These are phyloP conservation scores for Trichoderma citrinoviride DNA, from an alignment of 2,329 filamentous ascomycete genomes.

Conservation along the genomic window DNA sequence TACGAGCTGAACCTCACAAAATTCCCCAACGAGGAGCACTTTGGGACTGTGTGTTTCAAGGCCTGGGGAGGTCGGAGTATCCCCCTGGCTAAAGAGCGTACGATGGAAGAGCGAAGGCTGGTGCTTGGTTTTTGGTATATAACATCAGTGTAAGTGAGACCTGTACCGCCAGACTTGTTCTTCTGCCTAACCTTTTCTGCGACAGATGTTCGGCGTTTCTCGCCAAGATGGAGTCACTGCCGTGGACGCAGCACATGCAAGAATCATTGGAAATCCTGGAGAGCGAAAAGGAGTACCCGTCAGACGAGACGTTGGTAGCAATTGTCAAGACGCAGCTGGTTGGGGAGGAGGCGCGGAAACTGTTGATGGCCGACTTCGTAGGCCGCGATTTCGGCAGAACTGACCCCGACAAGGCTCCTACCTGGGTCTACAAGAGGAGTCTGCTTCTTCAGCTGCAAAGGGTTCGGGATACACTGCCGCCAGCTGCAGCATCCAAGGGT, in stretches of 20 bases:
- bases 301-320: constrained; percentile 47
- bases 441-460: constrained; percentile 32
- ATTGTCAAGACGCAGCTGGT: constrained; percentile 41
- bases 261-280: constrained; percentile 51
- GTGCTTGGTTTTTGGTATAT: constrained; percentile 47
- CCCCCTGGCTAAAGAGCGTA: constrained; percentile 36
- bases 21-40: constrained; percentile 37
- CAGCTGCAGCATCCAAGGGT: constrained; percentile 31
- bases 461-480: constrained; percentile 29
- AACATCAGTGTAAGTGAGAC: constrained; percentile 35
- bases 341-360: constrained; percentile 38
- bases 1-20: constrained; percentile 48
- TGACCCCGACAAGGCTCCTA: constrained; percentile 30
- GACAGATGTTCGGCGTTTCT: constrained; percentile 40
- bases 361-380: constrained; percentile 34
- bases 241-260: constrained; percentile 59
- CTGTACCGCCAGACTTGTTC: not conserved
- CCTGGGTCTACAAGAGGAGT: constrained; percentile 35
- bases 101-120: constrained; percentile 50
- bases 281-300: constrained; percentile 44
- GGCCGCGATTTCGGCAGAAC: constrained; percentile 32
- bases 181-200: not conserved
- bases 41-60: constrained; percentile 38
- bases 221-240: constrained; percentile 49
- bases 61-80: constrained; percentile 31